Percentiles rank a stretch among this genome's conserved stretches.
These are phyloP conservation scores for Cladophialophora bantiana DNA, from an alignment of 2,329 filamentous ascomycete species.

Conservation along the genomic window DNA sequence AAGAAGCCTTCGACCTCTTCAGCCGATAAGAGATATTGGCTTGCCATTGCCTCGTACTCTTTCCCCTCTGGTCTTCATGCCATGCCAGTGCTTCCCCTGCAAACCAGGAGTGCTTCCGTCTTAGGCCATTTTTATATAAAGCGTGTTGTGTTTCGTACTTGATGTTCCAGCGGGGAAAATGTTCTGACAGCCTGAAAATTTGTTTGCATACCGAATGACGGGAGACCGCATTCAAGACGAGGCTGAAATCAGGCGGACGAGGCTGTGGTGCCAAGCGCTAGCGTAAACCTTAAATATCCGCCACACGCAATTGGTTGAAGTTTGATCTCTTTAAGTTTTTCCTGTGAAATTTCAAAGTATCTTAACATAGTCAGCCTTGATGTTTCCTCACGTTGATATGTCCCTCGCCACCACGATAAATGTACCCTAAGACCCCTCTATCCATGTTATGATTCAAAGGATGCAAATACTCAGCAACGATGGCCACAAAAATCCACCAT, in stretches of 20 bases:
- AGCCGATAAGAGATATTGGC: no score
- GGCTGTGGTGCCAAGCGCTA: neutral
- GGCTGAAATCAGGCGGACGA: neutral
- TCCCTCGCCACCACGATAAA: neutral
- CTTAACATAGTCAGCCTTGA: neutral
- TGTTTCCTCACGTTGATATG: neutral
- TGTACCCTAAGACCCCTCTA: neutral
- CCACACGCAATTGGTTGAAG: neutral
- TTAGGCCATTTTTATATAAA: no score
- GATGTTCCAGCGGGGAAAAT: no score
- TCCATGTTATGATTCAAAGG: neutral
- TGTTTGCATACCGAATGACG: neutral
- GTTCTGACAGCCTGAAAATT: neutral
- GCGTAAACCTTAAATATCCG: neutral
- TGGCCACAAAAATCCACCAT: slow-evolving; percentile 63
- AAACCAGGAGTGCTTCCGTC: no score
- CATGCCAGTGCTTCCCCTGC: no score
- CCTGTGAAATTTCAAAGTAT: slow-evolving; percentile 3
- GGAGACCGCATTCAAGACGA: neutral
- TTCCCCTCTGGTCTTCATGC: no score
- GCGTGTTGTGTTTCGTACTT: no score
- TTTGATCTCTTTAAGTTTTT: neutral
- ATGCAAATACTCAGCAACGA: slow-evolving; percentile 37
- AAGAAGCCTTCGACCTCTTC: neutral
- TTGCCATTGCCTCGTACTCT: no score